Evolutionary conservation across 2,329 filamentous ascomycete species (phyloP), one percentile per base, ranked within the genome.

Genomic region (Cordyceps farinosa): DNA sequence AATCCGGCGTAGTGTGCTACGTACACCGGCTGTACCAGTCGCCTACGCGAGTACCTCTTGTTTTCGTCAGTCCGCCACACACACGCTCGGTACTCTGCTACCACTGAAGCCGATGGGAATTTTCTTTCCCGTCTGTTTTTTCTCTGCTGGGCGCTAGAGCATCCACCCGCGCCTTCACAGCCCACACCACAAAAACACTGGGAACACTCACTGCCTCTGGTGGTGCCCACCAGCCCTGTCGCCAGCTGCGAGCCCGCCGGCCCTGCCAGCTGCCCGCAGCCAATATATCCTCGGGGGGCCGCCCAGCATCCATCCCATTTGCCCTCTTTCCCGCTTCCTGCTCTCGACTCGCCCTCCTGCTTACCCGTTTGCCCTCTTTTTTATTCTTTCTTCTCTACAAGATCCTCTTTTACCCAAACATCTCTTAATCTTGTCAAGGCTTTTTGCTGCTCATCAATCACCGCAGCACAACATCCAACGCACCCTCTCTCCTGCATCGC

Each of bases 301-400:
- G 29, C 54, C 54, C 42, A 57, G 54, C 42, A 57, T 56, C 34
- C 42, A 57, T 56, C 34, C 27, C 54, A 57, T 58, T 55, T 13
- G 53, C 55, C 32, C 15, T 30, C 30, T 44, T 36, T 15, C n/a
- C 22, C 22, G 22, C 22, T 22, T 45, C 30, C 55, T 11, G n/a
- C 44, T 59, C 56, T 59, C 45, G 56, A 59, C 56, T 59, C 34
- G 56, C 32, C 42, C 42, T 58, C 42, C 36, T 58, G n/a, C 30
- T 58, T 38, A 48, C n/a, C 56, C 45, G 56, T 59, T 59, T 59
- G 56, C 44, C 56, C n/a, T 59, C 17, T 29, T 15, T 56, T 36
- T 29, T 27, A 40, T 10, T 38, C 55, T 50, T 45, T 47, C 42
- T 29, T 2, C 17, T 15, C 29, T 40, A 15, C 40, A 56, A 22